Percentiles rank a stretch among this genome's conserved stretches.
phyloP scores from a whole-genome alignment of 129 eudicot species.

The Mikania micrantha region DNA sequence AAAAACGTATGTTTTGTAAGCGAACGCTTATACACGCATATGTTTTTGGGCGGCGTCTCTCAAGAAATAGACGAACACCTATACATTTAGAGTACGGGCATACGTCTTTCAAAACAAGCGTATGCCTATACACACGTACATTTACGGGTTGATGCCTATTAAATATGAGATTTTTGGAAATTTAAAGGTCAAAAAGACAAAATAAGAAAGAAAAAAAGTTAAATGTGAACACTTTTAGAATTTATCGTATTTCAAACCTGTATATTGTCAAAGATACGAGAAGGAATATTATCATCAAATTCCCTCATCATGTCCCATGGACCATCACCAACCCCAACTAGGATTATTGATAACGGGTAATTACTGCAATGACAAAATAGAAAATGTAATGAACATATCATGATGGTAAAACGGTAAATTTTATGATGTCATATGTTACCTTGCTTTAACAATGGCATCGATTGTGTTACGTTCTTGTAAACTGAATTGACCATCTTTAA shows the following conservation, averaged over 20 bases:
- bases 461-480: conserved; percentile 67
- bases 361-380: conserved; percentile 31
- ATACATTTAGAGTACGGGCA: no score
- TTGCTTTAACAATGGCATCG: conserved; percentile 75
- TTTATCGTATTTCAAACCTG: conserved; percentile 61
- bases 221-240: no score
- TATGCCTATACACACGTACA: no score
- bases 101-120: no score
- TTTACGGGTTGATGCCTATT: no score
- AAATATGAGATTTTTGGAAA: no score
- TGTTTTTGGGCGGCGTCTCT: no score
- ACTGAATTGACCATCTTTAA: conserved; percentile 39
- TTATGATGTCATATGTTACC: conserved; percentile 28
- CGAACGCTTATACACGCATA: no score
- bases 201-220: no score
- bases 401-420: background rate
- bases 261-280: conserved; percentile 73
- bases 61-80: no score
- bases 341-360: conserved; percentile 65
- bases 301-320: conserved; percentile 80
- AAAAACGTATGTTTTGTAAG: no score
- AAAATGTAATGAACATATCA: background rate
- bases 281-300: conserved; percentile 77
- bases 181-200: no score
- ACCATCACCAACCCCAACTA: conserved; percentile 84